phyloP scores from a whole-genome alignment of 495 filamentous ascomycete species.

The Astrothelium macrocarpum region DNA sequence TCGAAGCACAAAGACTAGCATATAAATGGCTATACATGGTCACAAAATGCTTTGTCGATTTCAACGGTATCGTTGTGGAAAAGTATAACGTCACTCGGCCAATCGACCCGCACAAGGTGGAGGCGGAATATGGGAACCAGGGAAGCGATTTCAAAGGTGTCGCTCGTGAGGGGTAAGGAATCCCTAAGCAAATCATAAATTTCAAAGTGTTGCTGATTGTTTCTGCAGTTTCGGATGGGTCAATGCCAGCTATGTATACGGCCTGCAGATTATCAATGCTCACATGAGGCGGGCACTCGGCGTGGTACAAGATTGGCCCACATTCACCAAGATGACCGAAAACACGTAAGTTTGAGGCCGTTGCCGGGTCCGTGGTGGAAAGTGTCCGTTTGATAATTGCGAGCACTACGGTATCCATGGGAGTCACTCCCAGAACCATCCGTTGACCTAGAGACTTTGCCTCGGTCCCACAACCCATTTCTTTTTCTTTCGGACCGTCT shows the following conservation, averaged over 20 bases:
- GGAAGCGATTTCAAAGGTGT: conserved; percentile 89
- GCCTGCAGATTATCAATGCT: conserved; percentile 69
- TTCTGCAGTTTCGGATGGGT: conserved; percentile 86
- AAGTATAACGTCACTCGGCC: conserved; percentile 94
- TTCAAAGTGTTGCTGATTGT: conserved; percentile 22
- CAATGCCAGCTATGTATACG: conserved; percentile 91
- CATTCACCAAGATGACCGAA: conserved; percentile 49
- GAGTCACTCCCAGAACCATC: too few relatives aligned
- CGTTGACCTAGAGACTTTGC: too few relatives aligned
- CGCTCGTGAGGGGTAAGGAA: conserved; percentile 77
- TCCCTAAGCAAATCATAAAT: not conserved
- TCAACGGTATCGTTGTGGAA: conserved; percentile 94
- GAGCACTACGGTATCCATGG: too few relatives aligned
- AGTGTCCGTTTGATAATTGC: not conserved
- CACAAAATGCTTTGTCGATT: conserved; percentile 92
- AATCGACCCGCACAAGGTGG: conserved; percentile 81
- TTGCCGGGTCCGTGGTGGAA: not conserved
- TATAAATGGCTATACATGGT: conserved; percentile 98
- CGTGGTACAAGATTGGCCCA: conserved; percentile 71
- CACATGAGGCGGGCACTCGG: conserved; percentile 81
- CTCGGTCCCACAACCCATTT: too few relatives aligned
- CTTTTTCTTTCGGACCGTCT: too few relatives aligned
- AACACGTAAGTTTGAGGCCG: not conserved
- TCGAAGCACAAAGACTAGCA: conserved; percentile 75
- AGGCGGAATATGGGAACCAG: conserved; percentile 96